Evolutionary conservation across 495 filamentous ascomycete genomes (phyloP).

Genomic region (Margaritispora aquatica): DNA sequence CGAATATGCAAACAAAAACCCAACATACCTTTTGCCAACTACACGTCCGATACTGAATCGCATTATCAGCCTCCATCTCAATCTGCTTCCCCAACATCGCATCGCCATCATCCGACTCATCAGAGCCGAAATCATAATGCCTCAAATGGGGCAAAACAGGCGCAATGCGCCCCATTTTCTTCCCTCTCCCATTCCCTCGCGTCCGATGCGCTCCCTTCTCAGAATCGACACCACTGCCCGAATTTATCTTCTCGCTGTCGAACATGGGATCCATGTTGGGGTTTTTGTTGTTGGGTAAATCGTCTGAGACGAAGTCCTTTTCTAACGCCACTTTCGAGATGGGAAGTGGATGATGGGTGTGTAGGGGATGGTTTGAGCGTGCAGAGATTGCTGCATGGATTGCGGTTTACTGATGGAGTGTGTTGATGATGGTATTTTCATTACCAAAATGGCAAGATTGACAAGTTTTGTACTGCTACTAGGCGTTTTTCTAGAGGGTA

Average conservation of each 20-base stretch:
- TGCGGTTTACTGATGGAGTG: neutral
- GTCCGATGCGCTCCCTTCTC: constrained; percentile 10
- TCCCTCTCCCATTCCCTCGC: constrained; percentile 2
- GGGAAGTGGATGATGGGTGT: constrained; percentile 20
- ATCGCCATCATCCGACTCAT: constrained; percentile 34
- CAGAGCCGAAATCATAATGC: constrained; percentile 14
- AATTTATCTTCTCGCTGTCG: neutral
- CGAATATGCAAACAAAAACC: neutral
- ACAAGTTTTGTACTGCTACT: too few relatives aligned
- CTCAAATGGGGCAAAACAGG: constrained; percentile 31
- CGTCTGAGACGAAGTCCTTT: constrained; percentile 3
- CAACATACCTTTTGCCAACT: constrained; percentile 83
- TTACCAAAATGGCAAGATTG: neutral
- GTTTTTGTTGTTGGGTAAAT: constrained; percentile 5
- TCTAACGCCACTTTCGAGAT: constrained; percentile 44
- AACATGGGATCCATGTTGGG: constrained; percentile 6
- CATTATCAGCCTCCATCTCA: constrained; percentile 66
- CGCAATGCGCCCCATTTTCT: constrained; percentile 33
- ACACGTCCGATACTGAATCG: constrained; percentile 85
- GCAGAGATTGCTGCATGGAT: constrained; percentile 11
- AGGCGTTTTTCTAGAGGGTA: neutral
- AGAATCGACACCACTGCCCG: constrained; percentile 17
- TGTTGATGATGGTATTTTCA: neutral
- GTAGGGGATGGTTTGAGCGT: constrained; percentile 8
- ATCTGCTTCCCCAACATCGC: constrained; percentile 62